Evolutionary conservation across 1,284 basidiomycete species (phyloP).

Genomic region (Acaromyces ingoldii): DNA sequence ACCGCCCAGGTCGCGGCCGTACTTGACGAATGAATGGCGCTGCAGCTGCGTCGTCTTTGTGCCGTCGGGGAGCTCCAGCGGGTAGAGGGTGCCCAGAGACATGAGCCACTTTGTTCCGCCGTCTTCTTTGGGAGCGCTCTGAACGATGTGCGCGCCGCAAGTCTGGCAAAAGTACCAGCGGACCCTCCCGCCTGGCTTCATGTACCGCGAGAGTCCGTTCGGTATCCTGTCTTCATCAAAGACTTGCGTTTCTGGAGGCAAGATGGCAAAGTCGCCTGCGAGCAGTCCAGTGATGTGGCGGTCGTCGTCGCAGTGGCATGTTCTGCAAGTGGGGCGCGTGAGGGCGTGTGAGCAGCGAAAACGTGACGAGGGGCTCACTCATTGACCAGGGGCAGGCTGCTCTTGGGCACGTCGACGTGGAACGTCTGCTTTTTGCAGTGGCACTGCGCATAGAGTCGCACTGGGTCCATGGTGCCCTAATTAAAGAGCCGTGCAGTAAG

Average conservation of each 20-base stretch:
- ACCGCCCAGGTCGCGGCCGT: not conserved
- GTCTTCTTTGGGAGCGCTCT: not conserved
- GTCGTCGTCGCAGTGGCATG: conserved; percentile 4
- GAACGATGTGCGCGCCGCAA: conserved; percentile 1
- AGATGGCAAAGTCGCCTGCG: not conserved
- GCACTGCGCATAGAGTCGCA: conserved; percentile 2
- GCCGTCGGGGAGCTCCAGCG: not conserved
- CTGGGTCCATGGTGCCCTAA: too few relatives aligned
- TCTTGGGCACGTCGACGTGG: not conserved
- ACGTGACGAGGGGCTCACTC: not conserved
- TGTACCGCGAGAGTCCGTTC: not conserved
- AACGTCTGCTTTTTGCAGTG: conserved; percentile 3
- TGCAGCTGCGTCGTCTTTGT: not conserved
- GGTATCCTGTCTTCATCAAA: not conserved
- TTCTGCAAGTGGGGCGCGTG: not conserved
- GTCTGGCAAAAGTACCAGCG: conserved; percentile 5
- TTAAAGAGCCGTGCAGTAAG: too few relatives aligned
- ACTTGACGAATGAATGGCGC: not conserved
- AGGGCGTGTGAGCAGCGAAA: not conserved
- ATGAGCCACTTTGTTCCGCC: not conserved
- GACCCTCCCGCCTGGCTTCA: not conserved
- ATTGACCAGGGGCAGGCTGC: not conserved
- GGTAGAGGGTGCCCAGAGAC: not conserved
- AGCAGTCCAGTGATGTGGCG: conserved; percentile 1
- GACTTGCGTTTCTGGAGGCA: not conserved